Conservation (phyloP, 208 protist genomes). For the Naegleria lovaniensis region DNA sequence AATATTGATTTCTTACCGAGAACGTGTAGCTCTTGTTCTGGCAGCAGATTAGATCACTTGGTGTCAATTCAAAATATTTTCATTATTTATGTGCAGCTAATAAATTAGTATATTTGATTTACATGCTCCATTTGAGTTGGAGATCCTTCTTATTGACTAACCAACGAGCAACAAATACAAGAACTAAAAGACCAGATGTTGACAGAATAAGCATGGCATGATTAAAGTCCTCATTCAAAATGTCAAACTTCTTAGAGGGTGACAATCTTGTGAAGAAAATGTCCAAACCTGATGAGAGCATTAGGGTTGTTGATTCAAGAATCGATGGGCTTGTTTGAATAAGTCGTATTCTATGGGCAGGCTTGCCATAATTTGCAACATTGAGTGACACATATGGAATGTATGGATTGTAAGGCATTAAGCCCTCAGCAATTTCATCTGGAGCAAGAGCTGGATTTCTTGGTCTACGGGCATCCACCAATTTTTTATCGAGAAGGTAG, state of each 20-base stretch:
- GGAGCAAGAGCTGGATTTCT: not conserved
- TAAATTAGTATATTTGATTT: not conserved
- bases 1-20: not conserved
- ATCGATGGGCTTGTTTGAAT: conserved; percentile 62
- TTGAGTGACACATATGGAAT: conserved; percentile 21
- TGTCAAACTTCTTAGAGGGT: conserved; percentile 76
- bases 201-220: conserved; percentile 66
- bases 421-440: not conserved
- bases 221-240: conserved; percentile 81
- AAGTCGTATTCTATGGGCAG: conserved; percentile 51
- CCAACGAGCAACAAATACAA: not conserved
- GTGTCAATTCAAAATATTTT: too few relatives aligned
- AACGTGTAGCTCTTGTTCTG: not conserved
- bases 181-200: conserved; percentile 14
- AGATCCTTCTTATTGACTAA: not conserved
- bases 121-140: not conserved
- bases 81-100: not conserved
- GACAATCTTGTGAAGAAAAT: conserved; percentile 74
- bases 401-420: conserved; percentile 7
- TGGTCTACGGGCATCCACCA: conserved; percentile 5
- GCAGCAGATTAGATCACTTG: not conserved
- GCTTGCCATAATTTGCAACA: conserved; percentile 60
- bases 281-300: conserved; percentile 69
- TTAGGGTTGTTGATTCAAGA: conserved; percentile 72
- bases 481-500: not conserved